Evolutionary conservation across 208 protist genomes (phyloP), one percentile per base, ranked within the genome.

Genomic region (Trypanosoma mega): DNA sequence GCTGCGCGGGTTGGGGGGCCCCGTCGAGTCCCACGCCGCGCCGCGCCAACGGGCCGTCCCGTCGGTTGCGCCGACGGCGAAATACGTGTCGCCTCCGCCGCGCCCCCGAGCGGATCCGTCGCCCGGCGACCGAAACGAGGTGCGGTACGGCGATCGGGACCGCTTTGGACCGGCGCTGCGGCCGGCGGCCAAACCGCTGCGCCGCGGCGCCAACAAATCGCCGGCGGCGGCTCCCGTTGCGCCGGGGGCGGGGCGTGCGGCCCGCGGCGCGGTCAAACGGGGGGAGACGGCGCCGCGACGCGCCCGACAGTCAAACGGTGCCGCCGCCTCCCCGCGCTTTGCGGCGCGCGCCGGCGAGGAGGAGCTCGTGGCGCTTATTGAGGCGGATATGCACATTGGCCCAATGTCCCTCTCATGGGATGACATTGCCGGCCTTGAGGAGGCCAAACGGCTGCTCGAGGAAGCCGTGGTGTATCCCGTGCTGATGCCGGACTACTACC

Each of bases 401-500:
- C 71, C 69, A 21, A 67, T 89, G 51, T 53, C 68, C 16, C 78
- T 94, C 24, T 74, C 78, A 48, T 97, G 85, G 86, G 74, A 89
- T 43, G 90, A 97, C 63, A 90, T 97, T 53, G 90, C 89, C 14
- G 95, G 92, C 18, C 76, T 94, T 2, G 77, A 94, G 20, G 83
- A 93, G 55, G 92, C 92, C n/a, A 98, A 98, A 65, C 69, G 72
- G 2, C 61, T 93, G 43, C 65, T 98, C 21, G 81, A 97, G 48
- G 95, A 98, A 67, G 88, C 93, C 27, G 88, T 98, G 24, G 87
- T 98, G 57, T 94, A 90, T 57, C 96, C 96, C 5, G 74, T 96
- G 45, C 74, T 96, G 27, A 90, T 92, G 74, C 94, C 96, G 0
- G 90, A 98, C 53, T 89, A 97, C 65, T 98, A 96, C 67, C 76